These are phyloP conservation scores for Hirschfeldia incana DNA, from an alignment of 345 rosid genomes.

Conservation along the genomic window DNA sequence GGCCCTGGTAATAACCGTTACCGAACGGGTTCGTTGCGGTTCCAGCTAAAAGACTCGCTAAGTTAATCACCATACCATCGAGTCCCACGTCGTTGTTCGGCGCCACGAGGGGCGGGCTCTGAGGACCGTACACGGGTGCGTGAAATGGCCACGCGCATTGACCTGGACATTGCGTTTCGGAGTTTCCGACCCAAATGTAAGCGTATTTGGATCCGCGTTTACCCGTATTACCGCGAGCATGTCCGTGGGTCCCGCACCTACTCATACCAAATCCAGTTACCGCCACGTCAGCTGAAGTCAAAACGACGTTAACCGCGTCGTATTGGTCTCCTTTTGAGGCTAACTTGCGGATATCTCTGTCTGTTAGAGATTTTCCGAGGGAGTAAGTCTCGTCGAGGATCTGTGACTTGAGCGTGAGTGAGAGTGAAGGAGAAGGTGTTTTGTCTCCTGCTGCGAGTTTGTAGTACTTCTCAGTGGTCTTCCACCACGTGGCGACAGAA, in stretches of 20 bases:
- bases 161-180: slow-evolving; percentile 82
- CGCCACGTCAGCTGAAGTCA: slow-evolving; percentile 59
- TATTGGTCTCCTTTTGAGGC: slow-evolving; percentile 61
- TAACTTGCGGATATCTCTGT: slow-evolving; percentile 46
- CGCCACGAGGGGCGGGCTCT: slow-evolving; percentile 61
- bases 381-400: slow-evolving; percentile 61
- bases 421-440: slow-evolving; percentile 25
- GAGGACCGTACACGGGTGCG: slow-evolving; percentile 85
- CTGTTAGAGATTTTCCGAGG: slow-evolving; percentile 64
- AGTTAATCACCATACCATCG: slow-evolving; percentile 81
- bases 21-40: slow-evolving; percentile 88
- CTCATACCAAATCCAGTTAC: slow-evolving; percentile 58
- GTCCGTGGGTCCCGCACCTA: slow-evolving; percentile 65
- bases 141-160: slow-evolving; percentile 96
- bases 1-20: slow-evolving; percentile 77
- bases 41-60: slow-evolving; percentile 75
- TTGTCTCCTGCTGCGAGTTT: slow-evolving; percentile 35
- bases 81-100: slow-evolving; percentile 84
- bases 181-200: slow-evolving; percentile 86
- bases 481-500: slow-evolving; percentile 82
- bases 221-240: slow-evolving; percentile 34
- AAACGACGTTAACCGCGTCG: slow-evolving; percentile 54
- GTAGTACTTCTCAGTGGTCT: slow-evolving; percentile 62
- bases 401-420: slow-evolving; percentile 52
- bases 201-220: slow-evolving; percentile 46